Evolutionary conservation across 345 rosid species (phyloP).

Genomic region (Bruguiera parviflora): DNA sequence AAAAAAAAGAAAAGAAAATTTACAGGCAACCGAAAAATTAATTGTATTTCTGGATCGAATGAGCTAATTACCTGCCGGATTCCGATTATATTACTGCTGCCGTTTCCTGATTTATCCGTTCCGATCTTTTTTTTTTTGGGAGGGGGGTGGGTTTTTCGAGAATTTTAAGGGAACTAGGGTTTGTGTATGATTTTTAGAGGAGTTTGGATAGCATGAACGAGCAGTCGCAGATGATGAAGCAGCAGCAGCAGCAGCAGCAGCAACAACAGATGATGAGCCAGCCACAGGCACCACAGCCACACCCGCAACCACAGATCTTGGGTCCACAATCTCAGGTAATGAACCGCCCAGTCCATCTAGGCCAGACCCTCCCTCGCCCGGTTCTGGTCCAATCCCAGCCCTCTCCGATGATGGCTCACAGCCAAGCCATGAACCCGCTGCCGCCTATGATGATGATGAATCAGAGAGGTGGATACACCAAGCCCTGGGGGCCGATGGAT

Average conservation of each 20-base stretch:
- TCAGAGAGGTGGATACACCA: slow-evolving; percentile 35
- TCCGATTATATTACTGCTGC: too few species aligned
- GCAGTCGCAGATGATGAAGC: slow-evolving; percentile 45
- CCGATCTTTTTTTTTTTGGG: not conserved
- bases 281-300: slow-evolving; percentile 14
- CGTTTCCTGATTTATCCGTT: not conserved
- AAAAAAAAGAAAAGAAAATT: too few species aligned
- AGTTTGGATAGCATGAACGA: slow-evolving; percentile 45
- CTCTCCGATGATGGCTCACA: slow-evolving; percentile 3
- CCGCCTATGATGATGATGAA: slow-evolving; percentile 55
- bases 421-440: slow-evolving; percentile 37
- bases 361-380: slow-evolving; percentile 10
- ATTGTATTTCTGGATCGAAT: too few species aligned
- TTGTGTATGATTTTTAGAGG: not conserved
- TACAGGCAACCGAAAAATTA: too few species aligned
- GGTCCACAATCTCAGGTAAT: slow-evolving; percentile 44
- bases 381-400: not conserved
- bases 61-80: too few species aligned
- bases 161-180: slow-evolving; percentile 2
- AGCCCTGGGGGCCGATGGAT: slow-evolving; percentile 24
- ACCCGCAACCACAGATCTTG: slow-evolving; percentile 40
- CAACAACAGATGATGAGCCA: slow-evolving; percentile 33
- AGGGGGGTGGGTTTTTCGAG: not conserved
- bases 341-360: slow-evolving; percentile 30
- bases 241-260: slow-evolving; percentile 19